A percentile compares a stretch with the other conserved stretches of the same genome.
These are phyloP conservation scores for Xylaria sp. DNA, from an alignment of 2,329 filamentous ascomycete genomes.

Conservation along the genomic window DNA sequence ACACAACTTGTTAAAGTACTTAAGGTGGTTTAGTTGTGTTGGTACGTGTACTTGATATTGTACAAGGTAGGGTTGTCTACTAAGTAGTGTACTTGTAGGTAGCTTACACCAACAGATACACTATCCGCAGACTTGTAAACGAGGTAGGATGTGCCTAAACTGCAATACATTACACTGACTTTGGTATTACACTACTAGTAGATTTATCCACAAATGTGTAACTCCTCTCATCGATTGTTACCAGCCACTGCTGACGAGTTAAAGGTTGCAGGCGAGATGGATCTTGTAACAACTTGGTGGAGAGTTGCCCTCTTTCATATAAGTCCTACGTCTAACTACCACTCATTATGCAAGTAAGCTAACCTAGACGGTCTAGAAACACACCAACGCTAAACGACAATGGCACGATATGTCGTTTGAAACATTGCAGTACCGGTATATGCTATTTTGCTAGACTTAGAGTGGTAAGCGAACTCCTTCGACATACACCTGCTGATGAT, in stretches of 20 bases:
- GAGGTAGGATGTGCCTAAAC: neutral
- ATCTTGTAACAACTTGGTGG: slow-evolving; percentile 29
- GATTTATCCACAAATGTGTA: neutral
- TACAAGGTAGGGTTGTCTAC: too few relatives aligned
- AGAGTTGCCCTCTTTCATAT: slow-evolving; percentile 18
- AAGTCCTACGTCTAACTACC: slow-evolving; percentile 3
- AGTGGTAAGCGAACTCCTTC: slow-evolving; percentile 21
- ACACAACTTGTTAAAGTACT: neutral
- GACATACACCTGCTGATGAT: neutral
- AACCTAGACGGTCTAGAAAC: slow-evolving; percentile 11
- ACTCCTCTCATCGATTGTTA: neutral
- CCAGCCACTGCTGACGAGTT: slow-evolving; percentile 7
- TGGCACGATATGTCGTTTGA: slow-evolving; percentile 32
- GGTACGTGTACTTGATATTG: neutral
- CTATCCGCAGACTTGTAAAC: neutral
- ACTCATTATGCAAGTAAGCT: neutral
- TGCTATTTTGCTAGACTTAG: neutral
- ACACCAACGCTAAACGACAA: slow-evolving; percentile 12
- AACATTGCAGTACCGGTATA: slow-evolving; percentile 11
- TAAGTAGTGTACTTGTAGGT: neutral
- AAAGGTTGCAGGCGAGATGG: slow-evolving; percentile 17
- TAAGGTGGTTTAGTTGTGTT: too few relatives aligned
- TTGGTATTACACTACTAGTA: neutral
- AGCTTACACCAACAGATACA: neutral
- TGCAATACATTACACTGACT: neutral